Evolutionary conservation across 2,329 filamentous ascomycete species (phyloP).

Genomic region (Sarocladium brachiariae): DNA sequence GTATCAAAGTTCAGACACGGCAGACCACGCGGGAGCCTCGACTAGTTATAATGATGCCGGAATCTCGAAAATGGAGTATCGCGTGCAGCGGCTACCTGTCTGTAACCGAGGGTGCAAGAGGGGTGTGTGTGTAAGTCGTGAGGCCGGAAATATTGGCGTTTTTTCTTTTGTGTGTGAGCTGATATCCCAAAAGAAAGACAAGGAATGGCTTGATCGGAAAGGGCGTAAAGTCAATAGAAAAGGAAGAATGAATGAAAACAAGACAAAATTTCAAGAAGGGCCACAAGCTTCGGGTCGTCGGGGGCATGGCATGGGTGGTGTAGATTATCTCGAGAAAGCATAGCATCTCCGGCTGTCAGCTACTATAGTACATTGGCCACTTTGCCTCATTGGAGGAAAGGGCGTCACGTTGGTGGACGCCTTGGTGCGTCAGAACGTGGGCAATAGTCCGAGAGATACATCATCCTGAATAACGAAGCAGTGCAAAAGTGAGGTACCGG

Average conservation of each 20-base stretch:
- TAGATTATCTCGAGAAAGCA: neutral
- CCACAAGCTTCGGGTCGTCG: constrained; percentile 1
- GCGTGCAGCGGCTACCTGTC: neutral
- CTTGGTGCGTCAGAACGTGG: neutral
- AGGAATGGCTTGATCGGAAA: neutral
- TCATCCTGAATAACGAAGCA: too few species aligned
- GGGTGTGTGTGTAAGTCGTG: neutral
- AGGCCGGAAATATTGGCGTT: neutral
- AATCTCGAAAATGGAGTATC: neutral
- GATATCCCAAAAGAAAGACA: too few species aligned
- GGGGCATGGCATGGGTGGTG: neutral
- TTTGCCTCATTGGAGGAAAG: neutral
- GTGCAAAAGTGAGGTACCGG: neutral
- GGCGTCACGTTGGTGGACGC: neutral
- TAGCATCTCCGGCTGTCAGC: neutral
- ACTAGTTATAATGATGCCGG: neutral
- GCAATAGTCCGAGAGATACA: neutral
- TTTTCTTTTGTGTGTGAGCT: too few species aligned
- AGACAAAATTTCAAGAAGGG: neutral
- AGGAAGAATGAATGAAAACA: neutral
- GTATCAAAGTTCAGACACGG: neutral
- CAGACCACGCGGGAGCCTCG: neutral
- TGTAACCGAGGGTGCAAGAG: neutral
- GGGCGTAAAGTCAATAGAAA: neutral
- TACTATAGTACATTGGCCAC: too few species aligned